phyloP scores from a whole-genome alignment of 2,329 filamentous ascomycete genomes.

The Diatrype stigma region DNA sequence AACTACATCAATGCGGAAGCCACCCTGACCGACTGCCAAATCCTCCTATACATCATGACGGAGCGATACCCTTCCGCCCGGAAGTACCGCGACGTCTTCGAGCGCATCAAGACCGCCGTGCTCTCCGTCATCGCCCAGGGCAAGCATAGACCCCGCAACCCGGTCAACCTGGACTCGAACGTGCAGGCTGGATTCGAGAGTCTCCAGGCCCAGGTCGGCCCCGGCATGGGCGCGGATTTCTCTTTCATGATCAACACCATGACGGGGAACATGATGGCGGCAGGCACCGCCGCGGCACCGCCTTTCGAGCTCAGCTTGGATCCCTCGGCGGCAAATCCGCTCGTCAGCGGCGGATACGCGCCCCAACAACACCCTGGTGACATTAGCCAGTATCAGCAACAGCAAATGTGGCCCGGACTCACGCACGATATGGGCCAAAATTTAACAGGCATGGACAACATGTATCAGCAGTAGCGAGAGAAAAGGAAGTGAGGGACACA shows the following conservation, averaged over 20 bases:
- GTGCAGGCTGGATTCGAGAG: conserved; percentile 19
- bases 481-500: too few species aligned
- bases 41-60: conserved; percentile 27
- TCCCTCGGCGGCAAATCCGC: not conserved
- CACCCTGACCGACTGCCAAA: conserved; percentile 25
- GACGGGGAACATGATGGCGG: conserved; percentile 18
- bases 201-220: conserved; percentile 18
- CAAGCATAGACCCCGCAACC: conserved; percentile 24
- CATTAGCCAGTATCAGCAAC: not conserved
- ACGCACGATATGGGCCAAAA: not conserved
- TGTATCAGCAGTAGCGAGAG: not conserved
- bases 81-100: conserved; percentile 29
- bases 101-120: conserved; percentile 26
- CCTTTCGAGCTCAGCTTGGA: not conserved
- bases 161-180: conserved; percentile 21
- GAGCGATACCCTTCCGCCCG: conserved; percentile 28
- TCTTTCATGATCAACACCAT: conserved; percentile 27
- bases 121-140: conserved; percentile 22
- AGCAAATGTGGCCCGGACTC: not conserved
- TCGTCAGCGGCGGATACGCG: not conserved
- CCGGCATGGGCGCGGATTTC: conserved; percentile 21
- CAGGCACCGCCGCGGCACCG: not conserved
- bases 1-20: conserved; percentile 20
- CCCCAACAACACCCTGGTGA: not conserved
- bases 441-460: not conserved